These are phyloP conservation scores for Saccharomycopsis vini DNA, from an alignment of 805 yeast species.

Conservation along the genomic window DNA sequence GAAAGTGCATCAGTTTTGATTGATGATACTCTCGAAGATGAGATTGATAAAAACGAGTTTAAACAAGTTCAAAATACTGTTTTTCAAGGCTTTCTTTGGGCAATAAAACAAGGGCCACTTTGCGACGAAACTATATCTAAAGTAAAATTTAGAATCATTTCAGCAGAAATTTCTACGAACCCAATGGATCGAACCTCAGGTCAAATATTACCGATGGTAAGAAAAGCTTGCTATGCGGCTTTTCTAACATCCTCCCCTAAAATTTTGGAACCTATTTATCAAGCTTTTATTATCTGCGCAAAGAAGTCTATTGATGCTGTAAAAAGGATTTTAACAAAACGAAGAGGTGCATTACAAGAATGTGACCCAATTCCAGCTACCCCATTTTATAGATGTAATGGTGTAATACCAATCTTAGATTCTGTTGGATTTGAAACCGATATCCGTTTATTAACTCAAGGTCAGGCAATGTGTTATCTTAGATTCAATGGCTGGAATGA, in stretches of 20 bases:
- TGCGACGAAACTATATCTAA: constrained; percentile 74
- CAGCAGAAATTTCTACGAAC: constrained; percentile 42
- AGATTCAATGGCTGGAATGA: constrained; percentile 63
- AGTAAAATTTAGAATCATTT: constrained; percentile 62
- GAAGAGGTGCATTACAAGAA: constrained; percentile 59
- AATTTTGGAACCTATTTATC: constrained; percentile 73
- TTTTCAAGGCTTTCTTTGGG: constrained; percentile 77
- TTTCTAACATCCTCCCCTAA: constrained; percentile 69
- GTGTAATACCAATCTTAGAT: constrained; percentile 78
- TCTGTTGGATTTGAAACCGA: constrained; percentile 87
- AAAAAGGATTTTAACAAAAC: constrained; percentile 39
- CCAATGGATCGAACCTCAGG: constrained; percentile 45
- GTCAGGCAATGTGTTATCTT: constrained; percentile 63
- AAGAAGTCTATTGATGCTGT: constrained; percentile 39
- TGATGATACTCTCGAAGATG: constrained; percentile 71
- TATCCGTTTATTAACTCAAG: constrained; percentile 64
- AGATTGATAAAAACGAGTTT: constrained; percentile 49
- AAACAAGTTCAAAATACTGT: constrained; percentile 43
- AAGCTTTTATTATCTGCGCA: constrained; percentile 49
- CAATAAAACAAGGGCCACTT: constrained; percentile 81
- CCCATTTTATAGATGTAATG: constrained; percentile 50
- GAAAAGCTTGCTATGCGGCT: constrained; percentile 80
- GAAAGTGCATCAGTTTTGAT: constrained; percentile 45
- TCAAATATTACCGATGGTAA: constrained; percentile 72
- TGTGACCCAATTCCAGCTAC: constrained; percentile 64